These are phyloP conservation scores for Persicaria tinctoria DNA, from an alignment of 148 eudicot species.

Conservation along the genomic window DNA sequence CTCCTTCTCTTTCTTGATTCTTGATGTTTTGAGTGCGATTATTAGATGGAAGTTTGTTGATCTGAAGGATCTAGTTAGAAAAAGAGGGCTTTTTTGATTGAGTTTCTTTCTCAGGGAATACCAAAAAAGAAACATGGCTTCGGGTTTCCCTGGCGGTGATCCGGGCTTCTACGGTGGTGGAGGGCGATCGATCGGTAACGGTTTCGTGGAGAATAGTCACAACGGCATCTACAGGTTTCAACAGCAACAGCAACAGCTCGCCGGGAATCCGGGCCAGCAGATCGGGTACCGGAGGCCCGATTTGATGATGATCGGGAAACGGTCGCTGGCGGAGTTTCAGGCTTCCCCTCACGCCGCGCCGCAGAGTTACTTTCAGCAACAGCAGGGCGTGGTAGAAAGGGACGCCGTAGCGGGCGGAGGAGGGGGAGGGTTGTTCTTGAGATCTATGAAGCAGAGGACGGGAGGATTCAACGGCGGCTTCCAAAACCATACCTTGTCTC, in stretches of 20 bases:
- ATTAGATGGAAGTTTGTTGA: constrained; percentile 5
- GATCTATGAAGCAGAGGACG: constrained; percentile 54
- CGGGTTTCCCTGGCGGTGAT: constrained; percentile 14
- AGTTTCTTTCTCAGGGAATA: background rate
- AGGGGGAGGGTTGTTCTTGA: constrained; percentile 12
- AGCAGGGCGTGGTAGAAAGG: constrained; percentile 9
- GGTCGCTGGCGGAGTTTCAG: constrained; percentile 64
- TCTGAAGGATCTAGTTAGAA: background rate
- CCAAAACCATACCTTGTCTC: constrained; percentile 17
- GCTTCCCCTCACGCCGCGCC: constrained; percentile 3
- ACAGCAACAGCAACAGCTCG: background rate
- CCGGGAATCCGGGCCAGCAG: constrained; percentile 26
- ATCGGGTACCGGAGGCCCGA: constrained; percentile 39
- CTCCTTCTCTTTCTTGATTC: background rate
- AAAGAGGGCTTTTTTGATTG: background rate
- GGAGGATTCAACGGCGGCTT: constrained; percentile 19
- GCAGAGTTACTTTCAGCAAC: constrained; percentile 17
- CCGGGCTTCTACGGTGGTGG: constrained; percentile 14
- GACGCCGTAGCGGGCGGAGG: no score
- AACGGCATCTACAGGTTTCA: background rate
- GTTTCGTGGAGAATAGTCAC: background rate
- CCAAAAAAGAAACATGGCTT: constrained; percentile 8
- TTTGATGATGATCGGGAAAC: constrained; percentile 46
- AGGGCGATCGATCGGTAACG: constrained; percentile 5
- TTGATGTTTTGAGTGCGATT: background rate